These are phyloP conservation scores for Ilex asprella DNA, from an alignment of 257 asterid genomes.

Conservation along the genomic window DNA sequence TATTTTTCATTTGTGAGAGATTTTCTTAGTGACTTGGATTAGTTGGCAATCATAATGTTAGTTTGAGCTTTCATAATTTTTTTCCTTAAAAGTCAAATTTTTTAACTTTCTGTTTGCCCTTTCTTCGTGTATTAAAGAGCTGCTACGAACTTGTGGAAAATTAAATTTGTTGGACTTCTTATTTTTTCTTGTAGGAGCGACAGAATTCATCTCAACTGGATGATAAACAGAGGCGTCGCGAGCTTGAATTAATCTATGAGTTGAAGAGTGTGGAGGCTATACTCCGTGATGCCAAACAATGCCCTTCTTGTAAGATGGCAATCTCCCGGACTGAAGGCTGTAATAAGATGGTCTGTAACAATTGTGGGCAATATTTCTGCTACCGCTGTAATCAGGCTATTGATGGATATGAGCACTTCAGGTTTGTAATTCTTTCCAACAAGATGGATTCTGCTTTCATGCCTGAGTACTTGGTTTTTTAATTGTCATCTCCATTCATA, in stretches of 20 bases:
- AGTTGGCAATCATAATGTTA: not conserved
- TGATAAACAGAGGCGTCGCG: slow-evolving; percentile 54
- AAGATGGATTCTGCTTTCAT: not conserved
- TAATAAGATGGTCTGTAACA: slow-evolving; percentile 76
- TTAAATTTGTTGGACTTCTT: slow-evolving; percentile 14
- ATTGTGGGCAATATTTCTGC: slow-evolving; percentile 79
- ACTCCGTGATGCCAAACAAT: slow-evolving; percentile 55
- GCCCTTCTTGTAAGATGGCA: slow-evolving; percentile 92
- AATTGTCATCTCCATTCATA: not conserved
- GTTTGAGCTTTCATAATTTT: not conserved
- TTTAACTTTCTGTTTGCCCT: not conserved
- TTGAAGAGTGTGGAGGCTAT: slow-evolving; percentile 57
- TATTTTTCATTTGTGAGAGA: too few species aligned
- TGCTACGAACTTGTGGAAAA: not conserved
- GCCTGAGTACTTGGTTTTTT: not conserved
- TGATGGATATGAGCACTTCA: slow-evolving; percentile 81
- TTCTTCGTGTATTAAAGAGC: not conserved
- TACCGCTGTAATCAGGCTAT: slow-evolving; percentile 61
- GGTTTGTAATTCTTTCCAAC: slow-evolving; percentile 30
- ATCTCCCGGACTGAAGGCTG: slow-evolving; percentile 84
- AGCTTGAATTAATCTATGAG: slow-evolving; percentile 68
- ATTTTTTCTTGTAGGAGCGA: slow-evolving; percentile 45
- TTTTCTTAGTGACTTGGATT: too few species aligned
- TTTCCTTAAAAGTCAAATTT: not conserved
- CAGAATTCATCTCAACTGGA: slow-evolving; percentile 51